Percentiles rank a stretch among this genome's conserved stretches.
phyloP scores from a whole-genome alignment of 1,139 yeast genomes.

The Scheffersomyces lignicola region DNA sequence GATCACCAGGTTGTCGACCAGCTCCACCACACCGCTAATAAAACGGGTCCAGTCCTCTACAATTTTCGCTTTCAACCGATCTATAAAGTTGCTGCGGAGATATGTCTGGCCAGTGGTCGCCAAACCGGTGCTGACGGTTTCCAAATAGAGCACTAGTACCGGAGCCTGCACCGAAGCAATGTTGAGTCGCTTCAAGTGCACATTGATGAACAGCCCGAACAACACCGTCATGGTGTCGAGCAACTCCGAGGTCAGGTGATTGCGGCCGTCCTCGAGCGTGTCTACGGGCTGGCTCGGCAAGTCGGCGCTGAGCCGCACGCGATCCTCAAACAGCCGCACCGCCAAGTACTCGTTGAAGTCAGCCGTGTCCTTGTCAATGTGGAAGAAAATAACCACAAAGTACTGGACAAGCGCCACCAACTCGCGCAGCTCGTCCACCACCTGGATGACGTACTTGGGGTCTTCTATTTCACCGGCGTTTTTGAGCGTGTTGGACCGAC shows the following conservation, averaged over 20 bases:
- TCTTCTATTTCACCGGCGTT: conserved; percentile 33
- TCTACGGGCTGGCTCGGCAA: conserved; percentile 18
- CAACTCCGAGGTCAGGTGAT: conserved; percentile 51
- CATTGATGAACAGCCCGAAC: conserved; percentile 50
- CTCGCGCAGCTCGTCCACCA: conserved; percentile 36
- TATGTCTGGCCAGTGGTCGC: conserved; percentile 68
- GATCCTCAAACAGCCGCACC: conserved; percentile 36
- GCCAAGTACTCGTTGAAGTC: conserved; percentile 52
- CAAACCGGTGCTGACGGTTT: conserved; percentile 30
- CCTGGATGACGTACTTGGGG: conserved; percentile 42
- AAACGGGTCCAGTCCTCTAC: conserved; percentile 53
- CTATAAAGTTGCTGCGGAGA: conserved; percentile 51
- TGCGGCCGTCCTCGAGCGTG: conserved; percentile 19
- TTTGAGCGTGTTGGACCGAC: conserved; percentile 10
- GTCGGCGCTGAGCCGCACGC: conserved; percentile 28
- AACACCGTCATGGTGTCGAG: conserved; percentile 51
- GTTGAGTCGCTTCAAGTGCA: conserved; percentile 35
- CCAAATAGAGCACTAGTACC: conserved; percentile 39
- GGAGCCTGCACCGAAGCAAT: conserved; percentile 42
- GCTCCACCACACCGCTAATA: conserved; percentile 53
- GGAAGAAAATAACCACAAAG: conserved; percentile 66
- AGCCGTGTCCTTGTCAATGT: conserved; percentile 51
- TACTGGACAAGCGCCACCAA: conserved; percentile 56
- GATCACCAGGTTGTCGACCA: conserved; percentile 51
- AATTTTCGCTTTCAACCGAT: conserved; percentile 43